Conservation (phyloP, 441 rosid genomes). For the Adansonia grandidieri region DNA sequence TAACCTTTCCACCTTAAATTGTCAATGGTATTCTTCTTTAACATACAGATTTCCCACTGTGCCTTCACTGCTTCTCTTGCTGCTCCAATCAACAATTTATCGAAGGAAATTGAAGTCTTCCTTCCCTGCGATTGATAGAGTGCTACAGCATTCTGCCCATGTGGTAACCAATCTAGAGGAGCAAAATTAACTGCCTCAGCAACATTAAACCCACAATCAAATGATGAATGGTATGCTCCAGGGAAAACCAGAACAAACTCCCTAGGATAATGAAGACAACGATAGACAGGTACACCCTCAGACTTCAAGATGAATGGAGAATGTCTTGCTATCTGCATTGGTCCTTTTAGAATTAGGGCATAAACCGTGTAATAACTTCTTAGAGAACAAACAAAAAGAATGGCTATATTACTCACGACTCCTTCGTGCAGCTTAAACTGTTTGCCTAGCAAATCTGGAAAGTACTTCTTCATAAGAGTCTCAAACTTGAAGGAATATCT, state of each 20-base stretch:
- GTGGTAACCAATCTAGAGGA: conserved; percentile 78
- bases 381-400: background rate
- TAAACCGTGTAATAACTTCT: background rate
- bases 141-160: conserved; percentile 65
- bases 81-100: conserved; percentile 69
- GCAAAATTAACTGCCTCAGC: conserved; percentile 76
- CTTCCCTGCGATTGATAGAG: conserved; percentile 50
- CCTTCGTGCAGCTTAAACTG: conserved; percentile 37
- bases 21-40: conserved; percentile 45
- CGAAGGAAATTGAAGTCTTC: conserved; percentile 67
- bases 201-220: conserved; percentile 81
- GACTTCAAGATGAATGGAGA: conserved; percentile 54
- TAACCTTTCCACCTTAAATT: conserved; percentile 59
- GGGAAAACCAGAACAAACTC: conserved; percentile 79
- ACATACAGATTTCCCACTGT: conserved; percentile 54
- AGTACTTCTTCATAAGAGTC: conserved; percentile 42
- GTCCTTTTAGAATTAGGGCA: conserved; percentile 3
- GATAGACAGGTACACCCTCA: conserved; percentile 70
- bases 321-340: conserved; percentile 52
- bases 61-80: conserved; percentile 69
- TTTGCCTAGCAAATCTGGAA: conserved; percentile 35
- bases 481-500: conserved; percentile 46
- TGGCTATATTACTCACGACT: conserved; percentile 43
- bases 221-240: conserved; percentile 70
- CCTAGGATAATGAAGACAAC: conserved; percentile 68